Evolutionary conservation across 1,284 basidiomycete genomes (phyloP).

Genomic region (Leucoagaricus sp.): DNA sequence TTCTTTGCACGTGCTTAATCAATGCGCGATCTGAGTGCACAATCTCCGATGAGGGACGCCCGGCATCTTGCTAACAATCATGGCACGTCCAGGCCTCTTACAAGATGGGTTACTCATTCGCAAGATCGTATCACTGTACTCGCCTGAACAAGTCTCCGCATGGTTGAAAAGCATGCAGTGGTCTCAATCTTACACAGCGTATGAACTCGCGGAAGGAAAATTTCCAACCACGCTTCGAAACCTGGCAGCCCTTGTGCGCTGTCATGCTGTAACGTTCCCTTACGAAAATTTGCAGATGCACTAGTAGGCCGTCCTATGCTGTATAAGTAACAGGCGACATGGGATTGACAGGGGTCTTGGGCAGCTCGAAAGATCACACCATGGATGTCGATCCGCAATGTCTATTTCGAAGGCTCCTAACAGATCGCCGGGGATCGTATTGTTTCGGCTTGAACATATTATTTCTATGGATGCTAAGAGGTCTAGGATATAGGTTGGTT

Average conservation of each 20-base stretch:
- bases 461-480: constrained; percentile 9
- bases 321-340: neutral
- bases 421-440: neutral
- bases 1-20: too few species aligned
- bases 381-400: neutral
- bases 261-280: constrained; percentile 1
- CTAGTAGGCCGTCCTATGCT: neutral
- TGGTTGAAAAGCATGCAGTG: constrained; percentile 4
- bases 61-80: neutral
- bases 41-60: too few species aligned
- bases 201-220: neutral
- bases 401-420: neutral
- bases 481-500: neutral
- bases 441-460: constrained; percentile 7
- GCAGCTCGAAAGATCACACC: neutral
- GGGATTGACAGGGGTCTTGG: neutral
- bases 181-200: neutral
- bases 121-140: neutral
- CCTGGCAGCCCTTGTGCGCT: neutral
- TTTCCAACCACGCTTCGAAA: constrained; percentile 1
- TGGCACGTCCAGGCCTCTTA: neutral
- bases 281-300: constrained; percentile 10
- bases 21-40: too few species aligned
- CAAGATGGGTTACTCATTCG: neutral
- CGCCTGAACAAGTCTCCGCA: neutral